phyloP scores from a whole-genome alignment of 2,329 filamentous ascomycete genomes.

The Cladorrhinum sp. region DNA sequence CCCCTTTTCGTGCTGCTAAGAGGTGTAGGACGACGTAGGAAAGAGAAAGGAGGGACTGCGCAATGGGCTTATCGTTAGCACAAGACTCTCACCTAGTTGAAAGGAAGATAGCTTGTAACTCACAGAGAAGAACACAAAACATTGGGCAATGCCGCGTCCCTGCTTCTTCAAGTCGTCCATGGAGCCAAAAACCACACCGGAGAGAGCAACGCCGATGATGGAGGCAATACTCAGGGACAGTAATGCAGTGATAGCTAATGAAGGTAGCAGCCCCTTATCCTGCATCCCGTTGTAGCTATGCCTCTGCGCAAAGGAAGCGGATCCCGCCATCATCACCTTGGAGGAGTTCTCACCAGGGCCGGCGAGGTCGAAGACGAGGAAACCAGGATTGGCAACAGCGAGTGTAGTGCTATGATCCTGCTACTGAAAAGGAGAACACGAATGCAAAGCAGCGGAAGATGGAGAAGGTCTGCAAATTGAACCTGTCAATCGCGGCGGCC shows the following conservation, averaged over 20 bases:
- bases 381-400: too few relatives aligned
- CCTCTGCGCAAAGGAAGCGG: slow-evolving; percentile 8
- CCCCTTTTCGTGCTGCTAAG: slow-evolving; percentile 28
- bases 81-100: neutral
- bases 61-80: neutral
- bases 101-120: slow-evolving; percentile 1
- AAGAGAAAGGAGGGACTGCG: slow-evolving; percentile 31
- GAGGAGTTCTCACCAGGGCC: too few relatives aligned
- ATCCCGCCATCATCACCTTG: neutral
- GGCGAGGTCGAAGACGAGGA: neutral
- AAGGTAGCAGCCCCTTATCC: slow-evolving; percentile 11
- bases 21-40: slow-evolving; percentile 34
- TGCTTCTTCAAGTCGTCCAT: slow-evolving; percentile 6
- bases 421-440: too few relatives aligned
- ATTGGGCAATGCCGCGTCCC: slow-evolving; percentile 16
- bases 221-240: slow-evolving; percentile 7
- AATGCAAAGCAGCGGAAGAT: neutral
- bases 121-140: slow-evolving; percentile 23
- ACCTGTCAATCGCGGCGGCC: neutral
- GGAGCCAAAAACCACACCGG: slow-evolving; percentile 16
- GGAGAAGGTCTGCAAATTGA: neutral
- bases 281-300: slow-evolving; percentile 11
- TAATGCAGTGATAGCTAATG: slow-evolving; percentile 10
- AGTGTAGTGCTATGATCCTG: too few relatives aligned
- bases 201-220: slow-evolving; percentile 11